Percentiles rank a stretch among this genome's conserved stretches.
phyloP scores from a whole-genome alignment of 129 eudicot species.

The Logfia minima region DNA sequence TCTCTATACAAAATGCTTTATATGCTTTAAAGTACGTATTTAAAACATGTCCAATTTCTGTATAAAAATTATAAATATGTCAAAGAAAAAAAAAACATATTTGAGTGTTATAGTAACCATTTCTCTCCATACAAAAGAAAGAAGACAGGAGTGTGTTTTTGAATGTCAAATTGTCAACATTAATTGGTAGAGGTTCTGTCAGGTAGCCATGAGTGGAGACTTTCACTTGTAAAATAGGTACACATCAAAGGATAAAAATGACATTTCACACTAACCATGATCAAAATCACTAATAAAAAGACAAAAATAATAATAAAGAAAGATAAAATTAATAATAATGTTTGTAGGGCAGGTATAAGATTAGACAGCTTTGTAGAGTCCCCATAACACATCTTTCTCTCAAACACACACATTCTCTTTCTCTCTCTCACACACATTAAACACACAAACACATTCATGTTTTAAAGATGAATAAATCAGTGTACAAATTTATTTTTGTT shows the following conservation, averaged over 20 bases:
- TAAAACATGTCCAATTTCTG: too few relatives aligned
- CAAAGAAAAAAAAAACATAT: too few relatives aligned
- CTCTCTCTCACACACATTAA: slow-evolving; percentile 23
- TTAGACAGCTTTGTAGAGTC: slow-evolving; percentile 54
- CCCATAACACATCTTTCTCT: slow-evolving; percentile 33
- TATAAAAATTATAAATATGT: too few relatives aligned
- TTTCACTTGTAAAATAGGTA: slow-evolving; percentile 18
- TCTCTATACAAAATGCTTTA: too few relatives aligned
- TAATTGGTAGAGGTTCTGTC: slow-evolving; percentile 23
- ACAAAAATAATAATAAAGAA: slow-evolving; percentile 11
- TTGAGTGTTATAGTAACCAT: too few relatives aligned
- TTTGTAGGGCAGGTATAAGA: slow-evolving; percentile 57
- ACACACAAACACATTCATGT: slow-evolving; percentile 28
- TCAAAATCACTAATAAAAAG: slow-evolving; percentile 29
- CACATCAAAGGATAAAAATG: slow-evolving; percentile 25
- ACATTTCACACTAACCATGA: slow-evolving; percentile 20
- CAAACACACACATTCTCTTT: slow-evolving; percentile 13
- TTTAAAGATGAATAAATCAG: slow-evolving; percentile 19
- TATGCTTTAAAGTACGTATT: too few relatives aligned
- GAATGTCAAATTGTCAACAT: slow-evolving; percentile 7
- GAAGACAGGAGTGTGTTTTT: neutral
- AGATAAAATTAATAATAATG: slow-evolving; percentile 27
- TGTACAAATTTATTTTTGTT: slow-evolving; percentile 32
- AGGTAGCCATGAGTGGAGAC: slow-evolving; percentile 21
- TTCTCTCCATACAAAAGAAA: too few relatives aligned